Conservation (phyloP, 805 yeast species). For the Priceomyces castillae region DNA sequence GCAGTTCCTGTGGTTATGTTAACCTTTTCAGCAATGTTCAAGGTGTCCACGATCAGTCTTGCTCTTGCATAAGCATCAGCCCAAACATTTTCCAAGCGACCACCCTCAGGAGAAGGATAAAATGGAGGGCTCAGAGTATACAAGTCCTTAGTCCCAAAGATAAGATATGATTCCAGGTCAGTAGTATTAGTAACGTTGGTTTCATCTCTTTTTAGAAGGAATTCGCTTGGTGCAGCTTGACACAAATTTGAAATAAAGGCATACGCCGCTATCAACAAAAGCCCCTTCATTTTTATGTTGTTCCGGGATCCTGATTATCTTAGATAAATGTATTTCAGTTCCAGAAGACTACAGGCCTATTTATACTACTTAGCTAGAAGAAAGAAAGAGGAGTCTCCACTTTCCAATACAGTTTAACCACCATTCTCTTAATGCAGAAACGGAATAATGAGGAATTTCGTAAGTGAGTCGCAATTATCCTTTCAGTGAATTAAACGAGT, state of each 20-base stretch:
- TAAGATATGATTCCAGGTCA: neutral
- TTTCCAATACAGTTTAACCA: too few relatives aligned
- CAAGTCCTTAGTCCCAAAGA: conserved; percentile 3
- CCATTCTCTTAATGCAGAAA: too few relatives aligned
- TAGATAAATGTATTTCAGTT: too few relatives aligned
- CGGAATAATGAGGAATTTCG: too few relatives aligned
- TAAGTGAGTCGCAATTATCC: too few relatives aligned
- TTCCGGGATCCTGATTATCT: too few relatives aligned
- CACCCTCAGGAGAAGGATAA: conserved; percentile 3
- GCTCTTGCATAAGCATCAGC: conserved; percentile 2
- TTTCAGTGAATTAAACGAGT: too few relatives aligned
- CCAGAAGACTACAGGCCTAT: too few relatives aligned
- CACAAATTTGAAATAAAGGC: neutral
- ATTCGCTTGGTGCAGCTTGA: conserved; percentile 1
- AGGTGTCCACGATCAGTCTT: conserved; percentile 2
- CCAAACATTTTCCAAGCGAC: conserved; percentile 5
- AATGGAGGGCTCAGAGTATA: conserved; percentile 3
- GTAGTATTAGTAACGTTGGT: neutral
- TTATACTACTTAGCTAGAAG: too few relatives aligned
- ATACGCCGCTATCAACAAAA: neutral
- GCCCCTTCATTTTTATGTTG: too few relatives aligned
- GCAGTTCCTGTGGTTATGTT: conserved; percentile 4
- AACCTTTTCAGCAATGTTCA: conserved; percentile 4
- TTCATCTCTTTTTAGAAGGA: neutral
- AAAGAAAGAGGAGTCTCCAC: too few relatives aligned